Evolutionary conservation across 2,329 filamentous ascomycete species (phyloP), one percentile per base, ranked within the genome.

Genomic region (Clarireedia hainanense): DNA sequence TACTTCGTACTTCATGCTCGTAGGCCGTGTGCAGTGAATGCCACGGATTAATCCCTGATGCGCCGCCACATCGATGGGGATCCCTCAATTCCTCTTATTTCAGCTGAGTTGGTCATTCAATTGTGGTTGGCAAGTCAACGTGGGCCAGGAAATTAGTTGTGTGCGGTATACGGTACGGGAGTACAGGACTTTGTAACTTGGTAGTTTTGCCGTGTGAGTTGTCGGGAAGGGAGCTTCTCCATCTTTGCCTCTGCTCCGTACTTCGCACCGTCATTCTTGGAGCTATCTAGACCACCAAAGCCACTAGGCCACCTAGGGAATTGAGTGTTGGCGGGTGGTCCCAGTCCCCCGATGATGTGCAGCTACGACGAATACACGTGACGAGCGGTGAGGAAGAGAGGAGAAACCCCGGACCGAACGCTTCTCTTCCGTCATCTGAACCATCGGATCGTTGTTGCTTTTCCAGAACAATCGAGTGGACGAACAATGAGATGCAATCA

Each of bases 121-220:
- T 47, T 47, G 12, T 42, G 52, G 45, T 49, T 49, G 51, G 39
- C 43, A 49, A 54, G 51, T 49, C 51, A 54, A 54, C 51, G n/a
- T 49, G 12, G 20, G 27, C 15, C 17, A 17, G 15, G 20, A 26
- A 9, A 37, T 20, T 17, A 52, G 26, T 27, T 27, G 26, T 27
- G 5, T 27, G 20, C 20, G 20, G 20, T 20, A 20, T 20, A 20
- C 20, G 20, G 20, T 20, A 20, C 20, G 20, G 20, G 20, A 20
- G 20, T 20, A 20, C 20, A 20, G 20, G 20, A 20, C 20, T 20
- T 20, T 20, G 20, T 20, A 20, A 20, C 20, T 20, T 20, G 2
- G 20, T 20, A 27, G 26, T 27, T 27, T 39, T 5, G 5, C 5
- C 7, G n/a, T n/a, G 17, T 42, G n/a, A 3, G 10, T 42, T 20